Evolutionary conservation across 768 basidiomycete genomes (phyloP), one percentile per base, ranked within the genome.

Genomic region (Sporobolomyces roseus): DNA sequence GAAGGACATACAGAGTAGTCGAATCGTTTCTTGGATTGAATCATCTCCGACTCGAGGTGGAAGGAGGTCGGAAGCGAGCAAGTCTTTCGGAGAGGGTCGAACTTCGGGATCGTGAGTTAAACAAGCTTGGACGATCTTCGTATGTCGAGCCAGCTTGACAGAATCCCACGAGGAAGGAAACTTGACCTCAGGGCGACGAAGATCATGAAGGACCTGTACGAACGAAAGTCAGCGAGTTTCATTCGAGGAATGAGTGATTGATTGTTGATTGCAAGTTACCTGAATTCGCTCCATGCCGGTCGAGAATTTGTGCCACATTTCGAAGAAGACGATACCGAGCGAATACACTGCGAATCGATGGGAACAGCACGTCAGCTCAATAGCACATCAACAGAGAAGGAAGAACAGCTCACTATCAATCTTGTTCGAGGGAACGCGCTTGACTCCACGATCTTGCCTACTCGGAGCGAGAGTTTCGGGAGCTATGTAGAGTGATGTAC

Each of bases 231-330:
- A 19, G 10, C 19, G 13, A 6, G 9, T 23, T 17, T 41, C 38
- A 41, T 41, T 41, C 38, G 45, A 27, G 36, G 10, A 5, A 56
- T 4, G 33, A 23, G 6, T n/a, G 53, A 14, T 10, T 23, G 9
- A 10, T 35, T 16, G 16, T 33, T 25, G 16, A 7, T 45, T 2
- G 5, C 4, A 4, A 19, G 36, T 32, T 13, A 61, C 61, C 32
- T 61, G 63, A 4, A 76, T 72, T 0, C 77, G 72, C 65, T 78
- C 77, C 77, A 78, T 78, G 21, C 74, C 72, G 0, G 75, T 76
- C 59, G 66, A 61, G 56, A 76, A 74, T 36, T 49, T 45, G 52
- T 74, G 70, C 43, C 56, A 72, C 45, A 72, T 48, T 61, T 72
- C 68, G 62, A 74, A 69, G 61, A 71, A 67, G 16, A 71, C 60